Percentiles rank a stretch among this genome's conserved stretches.
Conservation (phyloP, 352 stramenopile species). For the Globisporangium viniferum region DNA sequence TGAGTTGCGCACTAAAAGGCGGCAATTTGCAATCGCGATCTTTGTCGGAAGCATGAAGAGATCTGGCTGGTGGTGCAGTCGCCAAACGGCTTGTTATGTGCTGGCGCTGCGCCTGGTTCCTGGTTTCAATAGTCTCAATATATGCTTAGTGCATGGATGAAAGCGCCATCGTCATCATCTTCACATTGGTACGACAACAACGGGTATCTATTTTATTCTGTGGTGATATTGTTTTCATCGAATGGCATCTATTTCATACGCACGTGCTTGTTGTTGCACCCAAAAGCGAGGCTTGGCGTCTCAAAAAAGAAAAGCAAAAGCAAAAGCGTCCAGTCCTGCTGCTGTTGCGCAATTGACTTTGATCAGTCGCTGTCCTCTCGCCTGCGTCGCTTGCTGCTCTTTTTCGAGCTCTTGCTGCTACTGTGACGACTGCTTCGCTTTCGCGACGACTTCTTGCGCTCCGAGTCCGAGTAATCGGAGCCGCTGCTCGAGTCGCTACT, state of each 20-base stretch:
- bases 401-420: slow-evolving; percentile 12
- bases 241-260: background rate
- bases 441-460: slow-evolving; percentile 18
- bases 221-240: background rate
- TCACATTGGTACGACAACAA: background rate
- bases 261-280: background rate
- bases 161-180: background rate
- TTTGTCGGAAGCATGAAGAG: no score
- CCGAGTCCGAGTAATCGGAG: slow-evolving; percentile 18
- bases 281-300: background rate
- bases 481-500: slow-evolving; percentile 17
- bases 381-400: slow-evolving; percentile 15
- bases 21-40: background rate
- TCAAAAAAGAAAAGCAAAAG: background rate
- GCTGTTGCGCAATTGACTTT: no score
- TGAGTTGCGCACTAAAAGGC: background rate
- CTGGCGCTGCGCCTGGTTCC: no score
- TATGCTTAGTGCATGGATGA: no score
- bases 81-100: no score
- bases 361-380: slow-evolving; percentile 15
- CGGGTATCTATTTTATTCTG: slow-evolving; percentile 1
- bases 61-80: no score
- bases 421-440: slow-evolving; percentile 23
- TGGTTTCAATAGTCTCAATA: no score
- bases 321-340: background rate